A percentile compares a stretch with the other conserved stretches of the same genome.
Conservation (phyloP, 2,329 filamentous ascomycete genomes). For the Samsoniella hepiali region DNA sequence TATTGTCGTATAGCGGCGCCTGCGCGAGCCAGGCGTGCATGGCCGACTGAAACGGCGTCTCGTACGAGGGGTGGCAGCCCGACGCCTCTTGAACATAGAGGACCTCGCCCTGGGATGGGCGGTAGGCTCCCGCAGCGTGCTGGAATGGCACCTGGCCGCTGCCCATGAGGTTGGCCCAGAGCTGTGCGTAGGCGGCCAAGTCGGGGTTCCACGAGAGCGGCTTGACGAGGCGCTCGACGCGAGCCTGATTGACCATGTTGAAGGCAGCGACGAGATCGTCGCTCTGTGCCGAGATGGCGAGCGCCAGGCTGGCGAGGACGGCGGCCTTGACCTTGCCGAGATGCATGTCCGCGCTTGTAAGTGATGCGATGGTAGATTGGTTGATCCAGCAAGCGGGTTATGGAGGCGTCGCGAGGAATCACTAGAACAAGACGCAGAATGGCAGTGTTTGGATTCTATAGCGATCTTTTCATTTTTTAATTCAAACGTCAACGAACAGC, state of each 20-base stretch:
- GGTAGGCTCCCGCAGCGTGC: constrained; percentile 30
- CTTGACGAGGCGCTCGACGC: constrained; percentile 27
- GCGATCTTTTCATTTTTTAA: not conserved
- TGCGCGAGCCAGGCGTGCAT: constrained; percentile 32
- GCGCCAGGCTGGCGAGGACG: constrained; percentile 13
- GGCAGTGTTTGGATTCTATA: not conserved
- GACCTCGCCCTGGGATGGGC: constrained; percentile 35
- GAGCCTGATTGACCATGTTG: constrained; percentile 32
- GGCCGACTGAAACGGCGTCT: constrained; percentile 30
- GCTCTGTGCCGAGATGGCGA: constrained; percentile 19
- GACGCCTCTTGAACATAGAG: constrained; percentile 32
- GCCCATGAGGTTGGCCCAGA: constrained; percentile 35
- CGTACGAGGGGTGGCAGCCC: constrained; percentile 30
- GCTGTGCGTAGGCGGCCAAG: constrained; percentile 32
- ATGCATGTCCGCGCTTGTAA: not conserved
- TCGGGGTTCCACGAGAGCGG: constrained; percentile 31
- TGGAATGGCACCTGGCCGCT: constrained; percentile 29
- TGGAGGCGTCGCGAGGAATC: not conserved
- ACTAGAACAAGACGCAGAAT: not conserved
- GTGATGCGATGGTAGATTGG: not conserved
- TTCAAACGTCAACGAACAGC: not conserved
- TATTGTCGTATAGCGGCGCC: constrained; percentile 29
- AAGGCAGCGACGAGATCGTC: constrained; percentile 28
- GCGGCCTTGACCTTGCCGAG: constrained; percentile 16
- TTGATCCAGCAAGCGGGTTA: not conserved